phyloP scores from a whole-genome alignment of 495 filamentous ascomycete species.

The Apodospora peruviana region DNA sequence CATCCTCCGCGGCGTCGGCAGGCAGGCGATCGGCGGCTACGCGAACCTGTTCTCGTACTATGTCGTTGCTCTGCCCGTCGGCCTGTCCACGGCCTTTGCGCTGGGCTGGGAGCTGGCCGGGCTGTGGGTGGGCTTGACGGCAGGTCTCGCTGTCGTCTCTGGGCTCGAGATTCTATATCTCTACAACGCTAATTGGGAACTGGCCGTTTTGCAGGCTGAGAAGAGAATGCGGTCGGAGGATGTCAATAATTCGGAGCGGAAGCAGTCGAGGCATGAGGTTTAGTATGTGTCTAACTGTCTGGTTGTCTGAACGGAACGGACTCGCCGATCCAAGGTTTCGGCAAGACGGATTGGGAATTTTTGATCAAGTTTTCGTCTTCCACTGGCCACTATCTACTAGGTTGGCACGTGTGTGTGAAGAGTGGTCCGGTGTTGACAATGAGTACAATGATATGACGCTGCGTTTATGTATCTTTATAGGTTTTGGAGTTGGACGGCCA shows the following conservation, averaged over 20 bases:
- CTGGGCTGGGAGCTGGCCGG: constrained; percentile 62
- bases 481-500: too few species aligned
- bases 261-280: neutral
- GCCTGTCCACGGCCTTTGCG: constrained; percentile 62
- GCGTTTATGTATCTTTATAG: too few species aligned
- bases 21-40: constrained; percentile 75
- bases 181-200: constrained; percentile 20
- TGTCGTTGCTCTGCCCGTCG: constrained; percentile 68
- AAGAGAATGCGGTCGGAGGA: constrained; percentile 19
- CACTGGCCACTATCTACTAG: too few species aligned
- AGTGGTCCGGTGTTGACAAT: too few species aligned
- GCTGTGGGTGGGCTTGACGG: constrained; percentile 64
- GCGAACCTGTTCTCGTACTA: constrained; percentile 78
- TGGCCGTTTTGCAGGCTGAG: constrained; percentile 16
- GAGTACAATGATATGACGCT: too few species aligned
- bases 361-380: too few species aligned
- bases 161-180: constrained; percentile 20
- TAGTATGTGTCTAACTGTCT: too few species aligned
- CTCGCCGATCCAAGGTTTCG: too few species aligned
- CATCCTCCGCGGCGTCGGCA: constrained; percentile 68
- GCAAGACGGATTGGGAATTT: too few species aligned
- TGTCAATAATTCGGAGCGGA: constrained; percentile 7
- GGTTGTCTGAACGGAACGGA: too few species aligned
- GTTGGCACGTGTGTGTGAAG: too few species aligned
- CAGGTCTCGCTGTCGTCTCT: constrained; percentile 47